phyloP scores from a whole-genome alignment of 805 yeast species.

The Nakazawaea populi region DNA sequence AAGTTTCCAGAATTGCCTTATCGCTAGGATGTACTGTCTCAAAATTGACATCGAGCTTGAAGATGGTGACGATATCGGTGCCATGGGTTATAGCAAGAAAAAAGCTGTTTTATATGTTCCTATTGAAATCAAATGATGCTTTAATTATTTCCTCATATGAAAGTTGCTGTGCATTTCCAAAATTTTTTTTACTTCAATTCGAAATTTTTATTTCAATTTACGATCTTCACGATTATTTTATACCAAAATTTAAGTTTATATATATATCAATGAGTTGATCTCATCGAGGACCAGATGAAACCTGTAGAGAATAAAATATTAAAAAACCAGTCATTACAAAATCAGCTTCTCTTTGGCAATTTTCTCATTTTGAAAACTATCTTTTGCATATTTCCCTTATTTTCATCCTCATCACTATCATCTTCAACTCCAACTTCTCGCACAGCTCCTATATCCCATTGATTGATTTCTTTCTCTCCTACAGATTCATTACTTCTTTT shows the following conservation, averaged over 20 bases:
- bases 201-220: not conserved
- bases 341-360: not conserved
- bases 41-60: slow-evolving; percentile 10
- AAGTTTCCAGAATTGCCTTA: slow-evolving; percentile 52
- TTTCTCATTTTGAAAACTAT: slow-evolving; percentile 2
- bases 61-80: slow-evolving; percentile 3
- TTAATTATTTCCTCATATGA: not conserved
- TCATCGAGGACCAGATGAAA: too few species aligned
- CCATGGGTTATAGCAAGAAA: slow-evolving; percentile 1
- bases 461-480: slow-evolving; percentile 5
- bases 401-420: not conserved
- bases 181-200: not conserved
- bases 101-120: slow-evolving; percentile 9
- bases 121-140: slow-evolving; percentile 6
- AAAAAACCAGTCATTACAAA: too few species aligned
- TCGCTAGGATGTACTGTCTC: slow-evolving; percentile 46
- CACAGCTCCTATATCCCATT: slow-evolving; percentile 2
- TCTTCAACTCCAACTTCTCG: not conserved
- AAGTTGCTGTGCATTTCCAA: not conserved
- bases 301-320: too few species aligned
- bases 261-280: too few species aligned
- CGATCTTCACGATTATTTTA: not conserved
- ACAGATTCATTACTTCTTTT: not conserved
- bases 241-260: too few species aligned
- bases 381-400: not conserved